Conservation (phyloP, 2,329 filamentous ascomycete species). For the Diatrype stigma region DNA sequence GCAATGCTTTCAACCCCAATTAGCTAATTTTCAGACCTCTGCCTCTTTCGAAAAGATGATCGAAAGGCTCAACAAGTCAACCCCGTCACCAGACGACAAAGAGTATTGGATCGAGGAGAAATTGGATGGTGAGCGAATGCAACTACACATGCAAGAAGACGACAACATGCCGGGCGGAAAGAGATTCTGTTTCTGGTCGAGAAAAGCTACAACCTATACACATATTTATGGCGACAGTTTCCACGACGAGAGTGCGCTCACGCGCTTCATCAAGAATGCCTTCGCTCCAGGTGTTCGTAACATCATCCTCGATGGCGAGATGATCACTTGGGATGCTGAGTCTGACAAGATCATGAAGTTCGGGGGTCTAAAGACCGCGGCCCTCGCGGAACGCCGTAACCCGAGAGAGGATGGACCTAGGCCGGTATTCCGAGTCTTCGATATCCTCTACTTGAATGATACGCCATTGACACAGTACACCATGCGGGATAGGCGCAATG, state of each 20-base stretch:
- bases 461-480: constrained; percentile 76
- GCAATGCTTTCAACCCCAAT: constrained; percentile 94
- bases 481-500: constrained; percentile 72
- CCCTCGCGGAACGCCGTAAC: constrained; percentile 73
- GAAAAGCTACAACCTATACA: constrained; percentile 94
- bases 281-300: constrained; percentile 77
- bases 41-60: constrained; percentile 76
- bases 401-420: constrained; percentile 61
- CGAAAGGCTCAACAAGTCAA: constrained; percentile 46
- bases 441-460: constrained; percentile 86
- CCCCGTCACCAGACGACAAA: constrained; percentile 62
- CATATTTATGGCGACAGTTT: constrained; percentile 84
- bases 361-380: constrained; percentile 89
- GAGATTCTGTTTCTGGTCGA: constrained; percentile 84
- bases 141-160: constrained; percentile 85
- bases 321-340: constrained; percentile 95
- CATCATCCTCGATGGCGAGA: constrained; percentile 92
- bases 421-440: constrained; percentile 82
- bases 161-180: constrained; percentile 62
- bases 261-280: constrained; percentile 71
- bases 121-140: constrained; percentile 93
- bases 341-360: constrained; percentile 83
- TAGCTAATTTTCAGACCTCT: constrained; percentile 87
- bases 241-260: constrained; percentile 71
- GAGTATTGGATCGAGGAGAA: constrained; percentile 98